Evolutionary conservation across 257 asterid genomes (phyloP), one percentile per base, ranked within the genome.

Genomic region (Craterostigma plantagineum): DNA sequence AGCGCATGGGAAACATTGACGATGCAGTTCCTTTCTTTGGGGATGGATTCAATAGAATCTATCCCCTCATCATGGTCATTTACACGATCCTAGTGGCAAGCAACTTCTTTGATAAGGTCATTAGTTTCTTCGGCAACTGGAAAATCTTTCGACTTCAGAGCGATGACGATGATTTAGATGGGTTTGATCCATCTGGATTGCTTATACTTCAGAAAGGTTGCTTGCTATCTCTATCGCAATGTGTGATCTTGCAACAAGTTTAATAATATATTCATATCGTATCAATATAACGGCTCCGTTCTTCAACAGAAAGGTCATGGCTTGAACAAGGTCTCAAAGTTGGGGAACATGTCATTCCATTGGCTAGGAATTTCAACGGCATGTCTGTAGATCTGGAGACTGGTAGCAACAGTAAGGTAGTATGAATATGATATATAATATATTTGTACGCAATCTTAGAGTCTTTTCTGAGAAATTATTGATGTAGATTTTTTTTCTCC

Each of bases 1-100:
- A 90, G 99, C 79, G 94, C 38, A 90, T 90, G 99, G 99, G 99
- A 49, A 83, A 67, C 51, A 76, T 90, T 33, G 95, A 83, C 64
- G 64, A 73, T 30, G 99, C 94, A 9, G 95, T 77, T 39, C 91
- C 95, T 33, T 83, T 90, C 66, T 90, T 90, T 43, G 98, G 98
- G 56, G 64, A 64, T 35, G 91, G 94, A 46, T 90, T 90, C 54
- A 90, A 90, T 79, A 69, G 69, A 63, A 85, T 90, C 8, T 90
- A 90, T 60, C 99, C 99, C 18, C 95, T 90, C 63, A 79, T 83
- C 57, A 90, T 90, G 99, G 99, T 90, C 66, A 45, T 90, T 51
- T 83, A 75, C 61, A 90, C 99, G 7, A 54, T 90, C 57, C 62
- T 90, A 54, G 99, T 90, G 37, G 95, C 94, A 9, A 71, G 95